A percentile compares a stretch with the other conserved stretches of the same genome.
Conservation (phyloP, 805 yeast species). For the Brettanomyces anomalus region DNA sequence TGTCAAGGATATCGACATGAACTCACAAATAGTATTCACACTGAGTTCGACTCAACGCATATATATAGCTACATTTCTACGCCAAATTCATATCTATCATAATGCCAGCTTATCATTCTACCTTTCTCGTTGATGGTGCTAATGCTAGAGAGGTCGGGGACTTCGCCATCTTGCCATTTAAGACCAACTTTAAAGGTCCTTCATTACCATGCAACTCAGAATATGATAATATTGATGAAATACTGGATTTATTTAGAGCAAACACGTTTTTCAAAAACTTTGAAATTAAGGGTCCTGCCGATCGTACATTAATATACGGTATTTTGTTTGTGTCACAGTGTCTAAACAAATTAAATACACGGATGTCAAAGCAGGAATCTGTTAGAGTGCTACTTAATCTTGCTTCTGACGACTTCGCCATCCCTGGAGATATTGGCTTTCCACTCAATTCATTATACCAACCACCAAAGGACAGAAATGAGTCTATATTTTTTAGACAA, state of each 20-base stretch:
- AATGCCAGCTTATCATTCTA: conserved; percentile 63
- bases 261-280: conserved; percentile 95
- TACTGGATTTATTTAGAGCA: conserved; percentile 85
- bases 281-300: conserved; percentile 94
- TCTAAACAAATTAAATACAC: conserved; percentile 47
- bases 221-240: conserved; percentile 90
- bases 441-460: conserved; percentile 76
- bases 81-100: neutral
- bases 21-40: no score
- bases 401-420: conserved; percentile 76
- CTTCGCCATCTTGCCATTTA: conserved; percentile 75
- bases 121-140: conserved; percentile 58
- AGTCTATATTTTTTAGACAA: conserved; percentile 68
- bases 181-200: conserved; percentile 84
- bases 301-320: conserved; percentile 87
- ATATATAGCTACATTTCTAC: no score
- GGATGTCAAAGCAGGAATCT: conserved; percentile 49
- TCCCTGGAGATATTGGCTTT: conserved; percentile 95
- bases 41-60: no score
- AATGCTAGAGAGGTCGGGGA: conserved; percentile 65
- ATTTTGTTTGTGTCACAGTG: conserved; percentile 84
- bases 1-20: no score
- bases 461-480: conserved; percentile 66
- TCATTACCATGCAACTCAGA: conserved; percentile 68
- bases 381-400: conserved; percentile 66